A percentile compares a stretch with the other conserved stretches of the same genome.
These are phyloP conservation scores for Tetradesmus obliquus DNA, from an alignment of 139 green algal genomes.

Conservation along the genomic window DNA sequence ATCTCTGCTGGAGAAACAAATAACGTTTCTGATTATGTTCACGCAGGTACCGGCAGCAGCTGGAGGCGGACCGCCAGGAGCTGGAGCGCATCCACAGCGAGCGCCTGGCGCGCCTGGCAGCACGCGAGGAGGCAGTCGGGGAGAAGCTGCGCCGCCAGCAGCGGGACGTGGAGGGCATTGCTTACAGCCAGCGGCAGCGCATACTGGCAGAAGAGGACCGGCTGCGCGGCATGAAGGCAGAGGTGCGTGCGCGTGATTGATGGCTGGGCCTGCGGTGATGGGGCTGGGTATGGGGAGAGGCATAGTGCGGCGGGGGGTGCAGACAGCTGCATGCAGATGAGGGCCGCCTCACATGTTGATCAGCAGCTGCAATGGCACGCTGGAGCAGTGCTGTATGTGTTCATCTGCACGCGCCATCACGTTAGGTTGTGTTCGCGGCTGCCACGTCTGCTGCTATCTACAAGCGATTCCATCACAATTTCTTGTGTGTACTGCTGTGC, in stretches of 20 bases:
- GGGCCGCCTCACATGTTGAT: too few relatives aligned
- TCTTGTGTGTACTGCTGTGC: background rate
- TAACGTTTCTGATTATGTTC: background rate
- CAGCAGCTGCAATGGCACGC: too few relatives aligned
- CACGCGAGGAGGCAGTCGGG: constrained; percentile 62
- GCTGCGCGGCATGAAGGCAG: constrained; percentile 43
- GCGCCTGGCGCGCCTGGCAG: constrained; percentile 58
- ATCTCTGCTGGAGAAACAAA: background rate
- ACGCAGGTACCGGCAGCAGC: constrained; percentile 27
- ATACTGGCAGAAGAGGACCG: constrained; percentile 65
- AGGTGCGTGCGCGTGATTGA: constrained; percentile 18
- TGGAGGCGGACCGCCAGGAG: constrained; percentile 56
- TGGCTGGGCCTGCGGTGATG: too few relatives aligned
- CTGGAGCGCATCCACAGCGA: constrained; percentile 65
- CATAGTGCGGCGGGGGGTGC: too few relatives aligned
- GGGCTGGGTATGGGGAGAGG: too few relatives aligned
- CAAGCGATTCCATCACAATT: background rate
- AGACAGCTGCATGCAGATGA: too few relatives aligned
- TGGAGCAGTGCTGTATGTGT: background rate
- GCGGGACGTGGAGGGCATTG: constrained; percentile 63
- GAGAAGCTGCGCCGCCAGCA: constrained; percentile 58
- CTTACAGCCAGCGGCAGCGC: constrained; percentile 61
- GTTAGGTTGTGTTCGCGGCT: background rate
- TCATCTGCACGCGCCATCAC: too few relatives aligned
- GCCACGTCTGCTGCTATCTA: background rate